Conservation (phyloP, 129 eudicot species). For the Cynara cardunculus region DNA sequence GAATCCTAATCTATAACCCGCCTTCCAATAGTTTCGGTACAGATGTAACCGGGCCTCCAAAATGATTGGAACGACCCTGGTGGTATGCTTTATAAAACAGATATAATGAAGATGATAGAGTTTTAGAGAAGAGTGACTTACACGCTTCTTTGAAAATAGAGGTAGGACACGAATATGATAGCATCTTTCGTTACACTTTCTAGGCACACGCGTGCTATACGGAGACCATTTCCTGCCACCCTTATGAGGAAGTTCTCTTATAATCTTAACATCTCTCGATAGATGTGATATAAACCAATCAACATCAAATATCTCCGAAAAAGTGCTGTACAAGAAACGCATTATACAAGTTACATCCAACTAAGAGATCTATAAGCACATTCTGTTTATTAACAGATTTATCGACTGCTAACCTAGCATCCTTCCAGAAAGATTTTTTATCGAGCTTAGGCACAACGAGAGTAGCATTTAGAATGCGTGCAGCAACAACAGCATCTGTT, state of each 20-base stretch:
- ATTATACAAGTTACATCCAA: constrained; percentile 8
- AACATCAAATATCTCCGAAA: constrained; percentile 83
- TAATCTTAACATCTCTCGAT: constrained; percentile 65
- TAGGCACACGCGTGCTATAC: constrained; percentile 76
- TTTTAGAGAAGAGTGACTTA: constrained; percentile 33
- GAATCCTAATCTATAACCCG: no score
- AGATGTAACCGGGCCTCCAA: no score
- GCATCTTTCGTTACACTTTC: constrained; percentile 82
- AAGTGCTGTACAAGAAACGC: constrained; percentile 55
- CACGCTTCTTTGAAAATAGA: constrained; percentile 65
- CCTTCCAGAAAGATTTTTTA: constrained; percentile 90
- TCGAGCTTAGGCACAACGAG: constrained; percentile 94
- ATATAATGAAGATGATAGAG: not conserved
- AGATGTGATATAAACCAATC: constrained; percentile 86
- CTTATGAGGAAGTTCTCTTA: constrained; percentile 72
- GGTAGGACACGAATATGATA: constrained; percentile 73
- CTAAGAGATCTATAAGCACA: not conserved
- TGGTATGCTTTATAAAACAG: not conserved
- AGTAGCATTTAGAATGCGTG: constrained; percentile 90
- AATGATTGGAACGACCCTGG: not conserved
- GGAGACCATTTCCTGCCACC: constrained; percentile 67
- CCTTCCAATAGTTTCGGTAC: no score
- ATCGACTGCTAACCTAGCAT: constrained; percentile 60
- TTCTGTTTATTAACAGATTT: not conserved
- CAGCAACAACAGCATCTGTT: constrained; percentile 98